phyloP scores from a whole-genome alignment of 2,329 filamentous ascomycete genomes.

The Cercospora janseana region DNA sequence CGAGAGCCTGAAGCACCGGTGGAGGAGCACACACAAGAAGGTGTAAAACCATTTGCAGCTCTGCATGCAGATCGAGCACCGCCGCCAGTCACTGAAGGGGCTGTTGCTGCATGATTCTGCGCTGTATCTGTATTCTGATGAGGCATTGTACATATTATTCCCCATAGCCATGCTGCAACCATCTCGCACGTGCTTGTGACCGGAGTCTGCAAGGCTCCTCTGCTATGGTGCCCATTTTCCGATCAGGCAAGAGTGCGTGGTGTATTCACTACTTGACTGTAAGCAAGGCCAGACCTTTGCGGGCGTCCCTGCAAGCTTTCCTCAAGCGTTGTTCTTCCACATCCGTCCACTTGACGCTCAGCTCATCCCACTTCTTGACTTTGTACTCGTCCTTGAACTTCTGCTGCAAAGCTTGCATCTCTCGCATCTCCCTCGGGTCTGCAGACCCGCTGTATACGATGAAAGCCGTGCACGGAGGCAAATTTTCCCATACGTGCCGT shows the following conservation, averaged over 20 bases:
- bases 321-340: conserved; percentile 60
- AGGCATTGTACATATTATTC: conserved; percentile 9
- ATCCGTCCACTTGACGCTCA: conserved; percentile 65
- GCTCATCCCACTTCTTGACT: conserved; percentile 61
- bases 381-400: conserved; percentile 57
- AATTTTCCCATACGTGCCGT: conserved; percentile 52
- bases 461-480: conserved; percentile 60
- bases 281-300: conserved; percentile 59
- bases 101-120: conserved; percentile 5
- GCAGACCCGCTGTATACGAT: conserved; percentile 65
- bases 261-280: conserved; percentile 51
- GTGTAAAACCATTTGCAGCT: conserved; percentile 5
- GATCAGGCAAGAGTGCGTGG: not conserved
- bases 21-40: conserved; percentile 1
- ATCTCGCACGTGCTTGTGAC: no score
- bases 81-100: conserved; percentile 1
- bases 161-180: no score
- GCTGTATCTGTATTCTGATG: not conserved
- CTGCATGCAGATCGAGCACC: not conserved
- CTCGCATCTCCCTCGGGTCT: conserved; percentile 57
- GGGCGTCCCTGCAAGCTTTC: conserved; percentile 55
- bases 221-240: no score
- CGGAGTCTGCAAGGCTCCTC: no score
- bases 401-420: conserved; percentile 57
- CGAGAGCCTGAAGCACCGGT: conserved; percentile 16